phyloP scores from a whole-genome alignment of 225 moss, liverwort and hornwort genomes.

The Sphagnum tenellum region DNA sequence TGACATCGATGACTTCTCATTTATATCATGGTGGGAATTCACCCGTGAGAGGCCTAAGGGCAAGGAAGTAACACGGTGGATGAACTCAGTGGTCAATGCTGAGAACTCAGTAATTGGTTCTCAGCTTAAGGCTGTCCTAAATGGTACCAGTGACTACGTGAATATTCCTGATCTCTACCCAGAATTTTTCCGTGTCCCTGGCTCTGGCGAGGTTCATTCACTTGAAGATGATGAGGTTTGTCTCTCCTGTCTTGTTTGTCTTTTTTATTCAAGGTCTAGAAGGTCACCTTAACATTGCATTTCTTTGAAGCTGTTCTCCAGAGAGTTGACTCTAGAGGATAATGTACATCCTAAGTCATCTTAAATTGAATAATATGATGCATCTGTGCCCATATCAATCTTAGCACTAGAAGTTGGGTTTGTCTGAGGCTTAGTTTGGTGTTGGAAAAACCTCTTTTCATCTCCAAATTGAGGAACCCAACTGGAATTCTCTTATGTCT shows the following conservation, averaged over 20 bases:
- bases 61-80: slow-evolving; percentile 20
- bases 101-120: slow-evolving; percentile 13
- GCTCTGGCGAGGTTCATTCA: slow-evolving; percentile 20
- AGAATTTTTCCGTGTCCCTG: slow-evolving; percentile 24
- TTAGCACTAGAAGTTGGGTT: too few relatives aligned
- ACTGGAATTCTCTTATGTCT: too few relatives aligned
- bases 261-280: too few relatives aligned
- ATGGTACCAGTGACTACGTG: slow-evolving; percentile 20
- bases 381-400: background rate
- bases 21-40: slow-evolving; percentile 29
- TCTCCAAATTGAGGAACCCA: too few relatives aligned
- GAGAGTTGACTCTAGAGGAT: too few relatives aligned
- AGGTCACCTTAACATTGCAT: background rate
- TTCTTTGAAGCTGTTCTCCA: background rate
- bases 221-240: slow-evolving; percentile 16
- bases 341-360: too few relatives aligned
- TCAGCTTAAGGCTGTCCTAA: slow-evolving; percentile 21
- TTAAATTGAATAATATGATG: too few relatives aligned
- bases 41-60: slow-evolving; percentile 29
- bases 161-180: slow-evolving; percentile 22
- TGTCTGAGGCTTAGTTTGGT: too few relatives aligned
- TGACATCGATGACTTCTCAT: slow-evolving; percentile 16
- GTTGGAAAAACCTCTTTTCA: too few relatives aligned
- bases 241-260: background rate
- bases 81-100: slow-evolving; percentile 7